phyloP scores from a whole-genome alignment of 352 stramenopile genomes.

The Saprolegnia diclina region DNA sequence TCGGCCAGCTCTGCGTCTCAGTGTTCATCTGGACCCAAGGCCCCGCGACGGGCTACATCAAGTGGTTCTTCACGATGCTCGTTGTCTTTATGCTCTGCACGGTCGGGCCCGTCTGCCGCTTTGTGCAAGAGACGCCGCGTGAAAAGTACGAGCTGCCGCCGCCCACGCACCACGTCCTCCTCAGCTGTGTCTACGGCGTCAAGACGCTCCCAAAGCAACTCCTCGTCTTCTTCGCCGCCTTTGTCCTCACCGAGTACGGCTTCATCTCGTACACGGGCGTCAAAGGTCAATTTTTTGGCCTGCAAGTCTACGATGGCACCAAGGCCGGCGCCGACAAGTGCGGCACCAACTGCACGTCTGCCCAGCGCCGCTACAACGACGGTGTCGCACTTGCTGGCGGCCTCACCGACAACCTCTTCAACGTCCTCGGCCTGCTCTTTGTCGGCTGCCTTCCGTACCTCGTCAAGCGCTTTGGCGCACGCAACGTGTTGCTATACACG shows the following conservation, averaged over 20 bases:
- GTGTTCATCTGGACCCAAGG: constrained; percentile 68
- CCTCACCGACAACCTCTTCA: constrained; percentile 49
- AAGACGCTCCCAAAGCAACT: constrained; percentile 39
- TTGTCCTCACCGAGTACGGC: constrained; percentile 48
- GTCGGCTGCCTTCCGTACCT: constrained; percentile 49
- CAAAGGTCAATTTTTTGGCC: constrained; percentile 58
- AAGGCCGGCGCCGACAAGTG: constrained; percentile 40
- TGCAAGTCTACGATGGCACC: constrained; percentile 47
- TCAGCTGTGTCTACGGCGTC: constrained; percentile 31
- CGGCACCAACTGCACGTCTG: constrained; percentile 31
- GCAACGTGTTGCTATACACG: constrained; percentile 38
- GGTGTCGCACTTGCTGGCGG: constrained; percentile 47
- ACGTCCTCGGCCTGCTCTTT: constrained; percentile 45
- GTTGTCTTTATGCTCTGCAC: constrained; percentile 56
- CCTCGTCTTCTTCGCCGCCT: constrained; percentile 45
- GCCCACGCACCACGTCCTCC: background rate
- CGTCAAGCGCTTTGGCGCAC: constrained; percentile 38
- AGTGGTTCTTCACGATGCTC: constrained; percentile 67
- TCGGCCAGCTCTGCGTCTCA: constrained; percentile 61
- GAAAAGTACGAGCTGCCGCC: background rate
- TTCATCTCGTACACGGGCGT: constrained; percentile 59
- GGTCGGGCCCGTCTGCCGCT: constrained; percentile 55
- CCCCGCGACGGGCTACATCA: constrained; percentile 51
- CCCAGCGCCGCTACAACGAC: constrained; percentile 42
- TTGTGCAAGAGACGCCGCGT: constrained; percentile 46